These are phyloP conservation scores for Ulmus americana DNA, from an alignment of 331 rosid species.

Conservation along the genomic window DNA sequence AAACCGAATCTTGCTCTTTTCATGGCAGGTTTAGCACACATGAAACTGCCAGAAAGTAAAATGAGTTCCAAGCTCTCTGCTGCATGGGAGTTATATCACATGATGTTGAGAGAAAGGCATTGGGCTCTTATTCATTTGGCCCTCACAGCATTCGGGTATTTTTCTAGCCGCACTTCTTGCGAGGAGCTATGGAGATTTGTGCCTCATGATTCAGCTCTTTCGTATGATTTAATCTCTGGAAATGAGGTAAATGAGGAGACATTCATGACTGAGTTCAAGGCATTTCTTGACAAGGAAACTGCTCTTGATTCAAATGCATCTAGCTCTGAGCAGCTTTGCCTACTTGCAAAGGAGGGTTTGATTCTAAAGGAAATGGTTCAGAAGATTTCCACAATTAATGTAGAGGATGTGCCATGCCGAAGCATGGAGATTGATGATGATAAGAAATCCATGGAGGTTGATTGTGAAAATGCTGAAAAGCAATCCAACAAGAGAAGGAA, in stretches of 20 bases:
- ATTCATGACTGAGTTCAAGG: conserved; percentile 55
- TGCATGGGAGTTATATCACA: conserved; percentile 56
- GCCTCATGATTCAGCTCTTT: conserved; percentile 72
- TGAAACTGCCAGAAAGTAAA: conserved; percentile 51
- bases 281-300: conserved; percentile 60
- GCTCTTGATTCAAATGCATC: conserved; percentile 50
- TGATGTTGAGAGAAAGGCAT: conserved; percentile 68
- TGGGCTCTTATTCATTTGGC: conserved; percentile 83
- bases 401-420: conserved; percentile 29
- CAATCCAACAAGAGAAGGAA: conserved; percentile 62
- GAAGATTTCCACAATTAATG: conserved; percentile 34
- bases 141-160: conserved; percentile 64
- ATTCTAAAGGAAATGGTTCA: conserved; percentile 47
- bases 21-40: conserved; percentile 56
- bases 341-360: conserved; percentile 57
- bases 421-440: conserved; percentile 45
- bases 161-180: conserved; percentile 57
- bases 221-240: conserved; percentile 59
- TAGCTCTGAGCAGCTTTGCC: conserved; percentile 55
- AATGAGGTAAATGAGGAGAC: conserved; percentile 42
- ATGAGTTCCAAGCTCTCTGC: conserved; percentile 49
- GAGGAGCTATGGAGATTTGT: conserved; percentile 73
- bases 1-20: conserved; percentile 77
- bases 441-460: conserved; percentile 44
- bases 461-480: conserved; percentile 15